Conservation (phyloP, 176 grass and related monocot genomes). For the Oryza rufipogon region DNA sequence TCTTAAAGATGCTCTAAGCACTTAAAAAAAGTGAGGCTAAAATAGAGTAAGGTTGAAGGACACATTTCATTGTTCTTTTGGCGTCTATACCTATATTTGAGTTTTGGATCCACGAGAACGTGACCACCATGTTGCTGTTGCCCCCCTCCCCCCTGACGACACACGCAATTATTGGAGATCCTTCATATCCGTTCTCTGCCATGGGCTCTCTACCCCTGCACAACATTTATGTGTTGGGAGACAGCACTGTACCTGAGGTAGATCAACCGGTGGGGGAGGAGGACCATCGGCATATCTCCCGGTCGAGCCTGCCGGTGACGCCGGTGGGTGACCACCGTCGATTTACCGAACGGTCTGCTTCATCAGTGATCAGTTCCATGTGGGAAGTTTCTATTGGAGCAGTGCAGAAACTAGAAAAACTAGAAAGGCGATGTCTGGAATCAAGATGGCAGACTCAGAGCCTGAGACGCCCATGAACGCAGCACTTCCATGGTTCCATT, state of each 20-base stretch:
- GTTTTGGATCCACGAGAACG: neutral
- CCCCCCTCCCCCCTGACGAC: neutral
- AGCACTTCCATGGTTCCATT: neutral
- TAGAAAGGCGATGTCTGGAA: neutral
- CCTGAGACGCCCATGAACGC: constrained; percentile 14
- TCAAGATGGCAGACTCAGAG: neutral
- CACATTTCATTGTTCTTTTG: neutral
- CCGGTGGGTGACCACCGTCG: neutral
- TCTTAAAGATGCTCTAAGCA: neutral
- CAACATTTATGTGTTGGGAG: neutral
- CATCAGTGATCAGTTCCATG: neutral
- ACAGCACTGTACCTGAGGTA: neutral
- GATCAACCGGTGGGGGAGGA: neutral
- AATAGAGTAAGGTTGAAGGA: neutral
- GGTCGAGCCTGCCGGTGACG: neutral
- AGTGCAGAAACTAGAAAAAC: neutral
- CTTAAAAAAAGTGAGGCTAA: neutral
- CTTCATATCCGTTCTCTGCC: neutral
- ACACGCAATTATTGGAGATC: neutral
- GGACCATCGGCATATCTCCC: neutral
- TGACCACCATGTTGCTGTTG: neutral
- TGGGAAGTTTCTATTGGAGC: neutral
- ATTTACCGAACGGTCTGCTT: neutral
- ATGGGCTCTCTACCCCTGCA: neutral
- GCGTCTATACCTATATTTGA: neutral